A percentile compares a stretch with the other conserved stretches of the same genome.
These are phyloP conservation scores for Leucaena leucocephala DNA, from an alignment of 306 rosid species.

Conservation along the genomic window DNA sequence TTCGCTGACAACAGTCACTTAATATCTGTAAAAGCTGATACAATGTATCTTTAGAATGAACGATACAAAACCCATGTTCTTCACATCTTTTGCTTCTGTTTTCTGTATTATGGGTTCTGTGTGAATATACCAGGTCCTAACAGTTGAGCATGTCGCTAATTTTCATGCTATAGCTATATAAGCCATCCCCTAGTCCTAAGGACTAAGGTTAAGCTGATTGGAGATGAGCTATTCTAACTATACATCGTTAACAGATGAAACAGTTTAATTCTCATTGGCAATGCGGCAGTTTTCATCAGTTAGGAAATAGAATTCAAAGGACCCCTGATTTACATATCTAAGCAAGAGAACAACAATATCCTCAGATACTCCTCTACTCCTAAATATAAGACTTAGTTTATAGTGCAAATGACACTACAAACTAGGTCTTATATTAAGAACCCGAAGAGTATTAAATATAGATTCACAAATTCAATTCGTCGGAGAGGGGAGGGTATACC, in stretches of 20 bases:
- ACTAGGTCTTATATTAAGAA: too few species aligned
- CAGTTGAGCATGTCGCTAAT: neutral
- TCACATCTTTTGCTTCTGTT: neutral
- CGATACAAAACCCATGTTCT: neutral
- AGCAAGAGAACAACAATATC: slow-evolving; percentile 14
- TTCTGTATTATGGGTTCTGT: neutral
- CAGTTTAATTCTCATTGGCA: slow-evolving; percentile 7
- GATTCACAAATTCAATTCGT: slow-evolving; percentile 7
- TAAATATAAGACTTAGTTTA: too few species aligned
- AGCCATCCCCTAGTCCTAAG: neutral
- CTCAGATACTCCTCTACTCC: neutral
- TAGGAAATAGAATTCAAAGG: neutral
- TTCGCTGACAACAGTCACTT: neutral
- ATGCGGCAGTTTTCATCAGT: neutral
- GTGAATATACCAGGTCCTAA: neutral
- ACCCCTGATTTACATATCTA: slow-evolving; percentile 3
- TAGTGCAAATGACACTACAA: too few species aligned
- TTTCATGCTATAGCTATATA: neutral
- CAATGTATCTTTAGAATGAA: neutral
- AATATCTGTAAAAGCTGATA: neutral
- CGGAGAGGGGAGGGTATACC: slow-evolving; percentile 46
- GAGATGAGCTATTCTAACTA: slow-evolving; percentile 8
- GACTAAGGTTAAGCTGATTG: neutral
- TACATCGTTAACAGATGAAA: neutral
- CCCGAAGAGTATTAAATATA: neutral